Evolutionary conservation across 2,329 filamentous ascomycete genomes (phyloP), one percentile per base, ranked within the genome.

Genomic region (Xylariomycetidae sp.): DNA sequence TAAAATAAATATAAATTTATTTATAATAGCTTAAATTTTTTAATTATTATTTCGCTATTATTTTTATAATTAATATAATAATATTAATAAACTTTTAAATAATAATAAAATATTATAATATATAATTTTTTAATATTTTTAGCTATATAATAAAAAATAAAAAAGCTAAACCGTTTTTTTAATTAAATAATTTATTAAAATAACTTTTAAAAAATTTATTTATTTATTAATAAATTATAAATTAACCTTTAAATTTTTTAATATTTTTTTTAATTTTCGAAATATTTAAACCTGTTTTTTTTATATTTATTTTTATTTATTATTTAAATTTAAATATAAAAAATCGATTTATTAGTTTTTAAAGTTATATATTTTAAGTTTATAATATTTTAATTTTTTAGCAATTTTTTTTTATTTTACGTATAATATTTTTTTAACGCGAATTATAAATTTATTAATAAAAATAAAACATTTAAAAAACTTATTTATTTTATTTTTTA

Each of bases 401-500:
- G n/a, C n/a, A n/a, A n/a, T n/a, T n/a, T n/a, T n/a, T n/a, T n/a
- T n/a, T n/a, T n/a, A n/a, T n/a, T n/a, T n/a, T n/a, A n/a, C n/a
- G n/a, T n/a, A n/a, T n/a, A n/a, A n/a, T n/a, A n/a, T n/a, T n/a
- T n/a, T n/a, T n/a, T n/a, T n/a, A n/a, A 23, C 8, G 20, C 8
- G n/a, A 23, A 8, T 8, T 23, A n/a, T 23, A 23, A 23, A 23
- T 23, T 8, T 23, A n/a, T 23, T n/a, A 23, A 23, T 23, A 23
- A 23, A 23, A 23, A 23, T 8, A 23, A 23, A 23, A 8, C 20
- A 23, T 8, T 23, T 8, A 23, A 23, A 4, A 27, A 17, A 30
- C 17, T 7, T n/a, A 36, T 9, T 20, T 12, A 23, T 36, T 34
- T 40, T 33, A 31, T n/a, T 29, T 22, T 16, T 23, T 8, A 23